phyloP scores from a whole-genome alignment of 306 rosid species.

The Prunus davidiana region DNA sequence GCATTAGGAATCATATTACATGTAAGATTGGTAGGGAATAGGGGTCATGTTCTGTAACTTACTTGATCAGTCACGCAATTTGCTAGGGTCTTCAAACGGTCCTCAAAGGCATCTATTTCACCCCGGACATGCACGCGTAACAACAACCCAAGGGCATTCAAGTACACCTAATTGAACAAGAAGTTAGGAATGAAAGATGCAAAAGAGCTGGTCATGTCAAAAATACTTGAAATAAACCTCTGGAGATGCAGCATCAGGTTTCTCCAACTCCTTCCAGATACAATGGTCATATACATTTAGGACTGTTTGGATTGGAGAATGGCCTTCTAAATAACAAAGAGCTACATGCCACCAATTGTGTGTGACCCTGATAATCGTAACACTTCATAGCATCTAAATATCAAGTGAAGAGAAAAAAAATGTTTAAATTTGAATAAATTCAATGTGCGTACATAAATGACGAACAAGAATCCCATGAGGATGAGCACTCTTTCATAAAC shows the following conservation, averaged over 20 bases:
- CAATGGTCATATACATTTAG: slow-evolving; percentile 60
- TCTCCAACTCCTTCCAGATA: slow-evolving; percentile 89
- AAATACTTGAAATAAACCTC: slow-evolving; percentile 46
- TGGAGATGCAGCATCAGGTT: slow-evolving; percentile 38
- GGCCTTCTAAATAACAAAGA: slow-evolving; percentile 85
- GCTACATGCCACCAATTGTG: slow-evolving; percentile 99
- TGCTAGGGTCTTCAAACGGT: slow-evolving; percentile 55
- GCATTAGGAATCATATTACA: too few relatives aligned
- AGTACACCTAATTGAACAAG: slow-evolving; percentile 57
- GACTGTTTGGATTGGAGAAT: slow-evolving; percentile 51
- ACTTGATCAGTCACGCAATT: slow-evolving; percentile 53
- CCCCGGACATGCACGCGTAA: slow-evolving; percentile 64
- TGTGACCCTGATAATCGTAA: slow-evolving; percentile 61
- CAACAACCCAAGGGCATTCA: slow-evolving; percentile 73
- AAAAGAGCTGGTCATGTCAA: slow-evolving; percentile 1
- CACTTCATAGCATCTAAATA: slow-evolving; percentile 13
- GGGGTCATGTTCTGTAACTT: slow-evolving; percentile 27
- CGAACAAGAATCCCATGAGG: slow-evolving; percentile 58
- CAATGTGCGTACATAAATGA: slow-evolving; percentile 62
- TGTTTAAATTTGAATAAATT: slow-evolving; percentile 5
- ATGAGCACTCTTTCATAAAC: slow-evolving; percentile 80
- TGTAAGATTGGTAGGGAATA: too few relatives aligned
- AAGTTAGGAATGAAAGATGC: slow-evolving; percentile 15
- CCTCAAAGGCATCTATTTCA: slow-evolving; percentile 42
- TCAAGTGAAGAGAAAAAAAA: slow-evolving; percentile 5